Conservation (phyloP, 2,329 filamentous ascomycete genomes). For the Arthrobotrys sinensis region DNA sequence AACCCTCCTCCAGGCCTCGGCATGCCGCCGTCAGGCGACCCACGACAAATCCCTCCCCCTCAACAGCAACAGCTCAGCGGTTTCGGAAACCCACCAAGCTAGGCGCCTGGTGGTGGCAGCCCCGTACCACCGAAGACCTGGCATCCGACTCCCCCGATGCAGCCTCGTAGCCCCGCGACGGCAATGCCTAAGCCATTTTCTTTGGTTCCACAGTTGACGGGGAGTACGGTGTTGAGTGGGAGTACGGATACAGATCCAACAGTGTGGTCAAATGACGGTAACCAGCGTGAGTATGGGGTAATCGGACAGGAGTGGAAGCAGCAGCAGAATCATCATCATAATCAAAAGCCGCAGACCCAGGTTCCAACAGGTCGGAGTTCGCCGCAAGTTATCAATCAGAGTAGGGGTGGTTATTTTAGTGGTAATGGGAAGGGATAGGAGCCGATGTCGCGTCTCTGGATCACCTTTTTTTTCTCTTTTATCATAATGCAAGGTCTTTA, state of each 20-base stretch:
- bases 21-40: constrained; percentile 41
- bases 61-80: constrained; percentile 57
- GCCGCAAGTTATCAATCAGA: neutral
- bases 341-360: too few species aligned
- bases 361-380: neutral
- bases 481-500: constrained; percentile 9
- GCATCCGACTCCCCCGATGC: neutral
- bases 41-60: constrained; percentile 14
- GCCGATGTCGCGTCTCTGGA: constrained; percentile 2
- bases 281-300: neutral
- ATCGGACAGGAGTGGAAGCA: neutral
- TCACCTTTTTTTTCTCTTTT: constrained; percentile 10
- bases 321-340: neutral
- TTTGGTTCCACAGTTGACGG: constrained; percentile 1
- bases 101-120: constrained; percentile 25
- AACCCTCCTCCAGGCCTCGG: constrained; percentile 50
- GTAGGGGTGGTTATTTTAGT: neutral
- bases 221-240: neutral
- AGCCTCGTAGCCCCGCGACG: neutral
- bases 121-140: neutral
- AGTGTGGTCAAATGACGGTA: neutral
- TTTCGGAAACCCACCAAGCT: constrained; percentile 58
- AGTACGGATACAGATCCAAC: neutral
- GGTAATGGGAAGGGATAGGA: constrained; percentile 11
- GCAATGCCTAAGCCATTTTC: neutral